Evolutionary conservation across 1,139 yeast species (phyloP).

Genomic region (Waltiozyma sp.): DNA sequence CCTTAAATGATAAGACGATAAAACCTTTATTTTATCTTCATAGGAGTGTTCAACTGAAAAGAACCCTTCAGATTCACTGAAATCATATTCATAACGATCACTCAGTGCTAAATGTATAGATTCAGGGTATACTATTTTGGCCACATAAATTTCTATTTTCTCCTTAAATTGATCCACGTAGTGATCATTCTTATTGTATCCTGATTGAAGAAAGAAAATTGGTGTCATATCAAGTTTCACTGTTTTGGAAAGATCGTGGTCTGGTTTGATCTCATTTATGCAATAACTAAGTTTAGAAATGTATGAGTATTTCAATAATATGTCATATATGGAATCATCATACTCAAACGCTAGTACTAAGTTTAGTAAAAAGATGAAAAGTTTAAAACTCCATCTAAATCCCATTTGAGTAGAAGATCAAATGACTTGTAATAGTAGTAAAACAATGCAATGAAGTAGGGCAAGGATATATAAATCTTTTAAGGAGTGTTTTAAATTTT

Average conservation of each 20-base stretch:
- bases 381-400: too few species aligned
- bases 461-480: too few species aligned
- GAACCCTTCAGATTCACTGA: constrained; percentile 22
- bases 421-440: too few species aligned
- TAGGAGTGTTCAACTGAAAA: constrained; percentile 34
- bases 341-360: background rate
- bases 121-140: constrained; percentile 6
- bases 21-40: constrained; percentile 17
- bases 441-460: too few species aligned
- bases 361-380: too few species aligned
- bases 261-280: constrained; percentile 7
- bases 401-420: too few species aligned
- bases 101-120: background rate
- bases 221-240: constrained; percentile 9
- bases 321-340: constrained; percentile 9
- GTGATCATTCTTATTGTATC: constrained; percentile 5
- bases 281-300: constrained; percentile 14
- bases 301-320: constrained; percentile 11
- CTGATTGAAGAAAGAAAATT: constrained; percentile 9
- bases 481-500: too few species aligned
- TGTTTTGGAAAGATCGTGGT: constrained; percentile 7
- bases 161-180: constrained; percentile 1
- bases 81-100: background rate
- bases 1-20: constrained; percentile 40
- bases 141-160: constrained; percentile 7